A percentile compares a stretch with the other conserved stretches of the same genome.
Conservation (phyloP, 768 basidiomycete genomes). For the Asterophora parasitica region DNA sequence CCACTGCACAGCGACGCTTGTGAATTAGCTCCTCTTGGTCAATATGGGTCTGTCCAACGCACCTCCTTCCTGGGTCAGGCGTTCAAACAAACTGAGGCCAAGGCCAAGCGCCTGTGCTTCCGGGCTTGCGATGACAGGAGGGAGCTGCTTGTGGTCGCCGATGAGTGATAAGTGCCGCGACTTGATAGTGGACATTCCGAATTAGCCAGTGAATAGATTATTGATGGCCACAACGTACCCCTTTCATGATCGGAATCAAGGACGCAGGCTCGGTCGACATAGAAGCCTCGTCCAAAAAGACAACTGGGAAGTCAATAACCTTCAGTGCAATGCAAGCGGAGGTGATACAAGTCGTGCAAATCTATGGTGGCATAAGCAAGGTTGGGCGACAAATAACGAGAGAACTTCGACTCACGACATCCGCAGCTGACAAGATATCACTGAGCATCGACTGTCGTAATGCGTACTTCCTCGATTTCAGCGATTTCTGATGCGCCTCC, state of each 20-base stretch:
- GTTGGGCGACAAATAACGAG: background rate
- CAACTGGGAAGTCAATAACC: constrained; percentile 84
- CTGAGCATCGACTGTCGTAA: constrained; percentile 59
- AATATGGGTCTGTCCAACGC: constrained; percentile 22
- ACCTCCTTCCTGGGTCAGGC: constrained; percentile 82
- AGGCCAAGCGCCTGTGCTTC: constrained; percentile 73
- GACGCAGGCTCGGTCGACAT: constrained; percentile 96
- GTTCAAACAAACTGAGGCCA: constrained; percentile 81
- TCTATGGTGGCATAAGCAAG: constrained; percentile 32
- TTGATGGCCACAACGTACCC: constrained; percentile 49
- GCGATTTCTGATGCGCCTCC: constrained; percentile 20
- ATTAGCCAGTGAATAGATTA: constrained; percentile 5
- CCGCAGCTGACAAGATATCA: constrained; percentile 58
- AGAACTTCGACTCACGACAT: constrained; percentile 54
- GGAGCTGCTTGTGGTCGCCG: constrained; percentile 96
- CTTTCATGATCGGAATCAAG: constrained; percentile 90
- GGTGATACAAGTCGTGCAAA: constrained; percentile 87
- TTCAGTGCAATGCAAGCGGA: constrained; percentile 62
- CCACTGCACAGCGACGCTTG: constrained; percentile 35
- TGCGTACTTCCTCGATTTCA: constrained; percentile 45
- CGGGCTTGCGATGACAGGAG: constrained; percentile 77
- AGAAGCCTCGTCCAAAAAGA: constrained; percentile 92
- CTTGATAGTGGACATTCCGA: constrained; percentile 32
- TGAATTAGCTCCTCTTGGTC: background rate
- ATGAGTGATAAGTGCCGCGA: constrained; percentile 82